phyloP scores from a whole-genome alignment of 2,329 filamentous ascomycete species.

The Cryphonectria japonica region DNA sequence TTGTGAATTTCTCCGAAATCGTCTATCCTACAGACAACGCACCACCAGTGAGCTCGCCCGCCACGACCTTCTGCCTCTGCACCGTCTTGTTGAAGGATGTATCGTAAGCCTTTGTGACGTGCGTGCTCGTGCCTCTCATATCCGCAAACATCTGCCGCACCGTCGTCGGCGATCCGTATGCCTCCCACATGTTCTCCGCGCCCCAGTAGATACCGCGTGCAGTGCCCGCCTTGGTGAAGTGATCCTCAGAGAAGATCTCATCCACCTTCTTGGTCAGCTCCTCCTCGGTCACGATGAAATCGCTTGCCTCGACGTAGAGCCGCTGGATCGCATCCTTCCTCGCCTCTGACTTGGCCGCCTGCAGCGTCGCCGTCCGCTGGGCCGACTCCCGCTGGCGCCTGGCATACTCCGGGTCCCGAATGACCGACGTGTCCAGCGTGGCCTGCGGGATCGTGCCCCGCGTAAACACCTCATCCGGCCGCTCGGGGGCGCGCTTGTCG shows the following conservation, averaged over 20 bases:
- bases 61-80: conserved; percentile 56
- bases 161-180: conserved; percentile 49
- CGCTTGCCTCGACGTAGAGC: conserved; percentile 84
- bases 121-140: conserved; percentile 37
- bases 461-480: conserved; percentile 77
- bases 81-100: conserved; percentile 50
- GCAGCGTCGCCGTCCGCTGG: conserved; percentile 46
- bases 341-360: conserved; percentile 57
- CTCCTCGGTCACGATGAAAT: conserved; percentile 82
- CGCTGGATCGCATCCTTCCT: conserved; percentile 77
- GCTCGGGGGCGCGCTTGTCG: conserved; percentile 65
- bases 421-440: conserved; percentile 52
- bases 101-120: conserved; percentile 42
- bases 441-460: conserved; percentile 64
- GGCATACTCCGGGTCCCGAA: conserved; percentile 67
- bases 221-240: conserved; percentile 49
- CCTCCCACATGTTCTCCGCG: conserved; percentile 57
- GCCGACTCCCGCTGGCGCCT: conserved; percentile 52
- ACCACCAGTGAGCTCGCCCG: conserved; percentile 63
- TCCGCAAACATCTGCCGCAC: conserved; percentile 50
- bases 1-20: neutral
- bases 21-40: conserved; percentile 36
- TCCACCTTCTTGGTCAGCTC: conserved; percentile 78
- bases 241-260: conserved; percentile 70
- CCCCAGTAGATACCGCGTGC: conserved; percentile 35